Percentiles rank a stretch among this genome's conserved stretches.
These are phyloP conservation scores for Daldinia eschscholtzii DNA, from an alignment of 2,329 filamentous ascomycete species.

Conservation along the genomic window DNA sequence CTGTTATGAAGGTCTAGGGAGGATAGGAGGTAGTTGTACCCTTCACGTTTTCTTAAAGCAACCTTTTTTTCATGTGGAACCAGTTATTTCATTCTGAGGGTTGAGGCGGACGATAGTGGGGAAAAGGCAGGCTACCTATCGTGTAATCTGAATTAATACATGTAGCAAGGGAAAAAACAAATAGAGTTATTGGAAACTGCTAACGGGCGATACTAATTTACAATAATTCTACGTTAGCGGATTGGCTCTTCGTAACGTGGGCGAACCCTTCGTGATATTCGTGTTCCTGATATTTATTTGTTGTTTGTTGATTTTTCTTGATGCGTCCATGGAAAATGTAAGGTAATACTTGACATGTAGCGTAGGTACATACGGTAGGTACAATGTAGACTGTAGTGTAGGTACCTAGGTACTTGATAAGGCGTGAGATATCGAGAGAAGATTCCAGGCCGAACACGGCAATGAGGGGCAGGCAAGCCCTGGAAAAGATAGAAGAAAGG, in stretches of 20 bases:
- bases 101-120: slow-evolving; percentile 44
- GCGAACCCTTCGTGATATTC: not conserved
- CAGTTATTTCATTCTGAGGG: slow-evolving; percentile 20
- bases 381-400: slow-evolving; percentile 9
- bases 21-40: not conserved
- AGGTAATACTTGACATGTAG: too few species aligned
- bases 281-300: slow-evolving; percentile 5
- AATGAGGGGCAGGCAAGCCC: slow-evolving; percentile 43
- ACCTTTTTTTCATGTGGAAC: slow-evolving; percentile 13
- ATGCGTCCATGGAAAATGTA: not conserved
- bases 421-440: slow-evolving; percentile 27
- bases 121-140: slow-evolving; percentile 36
- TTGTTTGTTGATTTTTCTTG: slow-evolving; percentile 15
- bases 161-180: not conserved
- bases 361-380: not conserved
- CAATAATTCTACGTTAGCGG: slow-evolving; percentile 6
- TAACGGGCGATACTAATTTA: slow-evolving; percentile 8
- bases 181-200: not conserved
- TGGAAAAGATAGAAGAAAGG: slow-evolving; percentile 27
- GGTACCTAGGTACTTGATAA: slow-evolving; percentile 17
- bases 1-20: slow-evolving; percentile 1
- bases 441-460: slow-evolving; percentile 44
- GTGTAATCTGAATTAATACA: slow-evolving; percentile 40
- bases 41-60: not conserved
- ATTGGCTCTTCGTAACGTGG: not conserved